Conservation (phyloP, 345 rosid genomes). For the Lumnitzera littorea region DNA sequence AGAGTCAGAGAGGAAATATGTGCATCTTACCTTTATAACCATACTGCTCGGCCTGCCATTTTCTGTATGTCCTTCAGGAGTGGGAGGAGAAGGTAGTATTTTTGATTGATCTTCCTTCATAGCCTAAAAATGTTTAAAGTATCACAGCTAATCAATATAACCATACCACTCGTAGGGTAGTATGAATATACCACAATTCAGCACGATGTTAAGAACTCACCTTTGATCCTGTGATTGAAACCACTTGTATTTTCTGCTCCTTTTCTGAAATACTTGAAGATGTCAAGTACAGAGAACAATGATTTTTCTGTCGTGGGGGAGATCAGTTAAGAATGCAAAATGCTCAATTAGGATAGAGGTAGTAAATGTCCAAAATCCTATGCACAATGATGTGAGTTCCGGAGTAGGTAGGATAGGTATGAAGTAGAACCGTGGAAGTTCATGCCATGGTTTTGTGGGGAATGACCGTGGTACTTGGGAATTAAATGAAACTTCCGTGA, state of each 20-base stretch:
- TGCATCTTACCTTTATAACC: constrained; percentile 48
- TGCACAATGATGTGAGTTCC: no score
- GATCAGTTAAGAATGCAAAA: no score
- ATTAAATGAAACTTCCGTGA: no score
- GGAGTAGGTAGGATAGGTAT: no score
- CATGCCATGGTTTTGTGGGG: no score
- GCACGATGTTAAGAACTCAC: constrained; percentile 13
- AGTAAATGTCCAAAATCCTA: no score
- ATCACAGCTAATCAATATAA: neutral
- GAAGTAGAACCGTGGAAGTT: no score
- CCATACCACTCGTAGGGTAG: neutral
- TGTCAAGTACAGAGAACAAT: no score
- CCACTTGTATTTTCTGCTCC: constrained; percentile 18
- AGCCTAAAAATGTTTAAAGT: constrained; percentile 14
- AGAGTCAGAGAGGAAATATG: neutral
- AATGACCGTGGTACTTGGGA: no score
- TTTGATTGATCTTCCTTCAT: constrained; percentile 31
- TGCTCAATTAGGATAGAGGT: no score
- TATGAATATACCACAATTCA: neutral
- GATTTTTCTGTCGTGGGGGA: no score
- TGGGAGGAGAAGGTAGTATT: constrained; percentile 30
- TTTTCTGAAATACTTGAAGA: constrained; percentile 18
- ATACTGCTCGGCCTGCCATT: constrained; percentile 54
- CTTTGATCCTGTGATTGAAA: constrained; percentile 24
- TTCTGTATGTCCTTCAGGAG: constrained; percentile 31